Evolutionary conservation across 2,329 filamentous ascomycete genomes (phyloP).

Genomic region (Aureobasidium sp.): DNA sequence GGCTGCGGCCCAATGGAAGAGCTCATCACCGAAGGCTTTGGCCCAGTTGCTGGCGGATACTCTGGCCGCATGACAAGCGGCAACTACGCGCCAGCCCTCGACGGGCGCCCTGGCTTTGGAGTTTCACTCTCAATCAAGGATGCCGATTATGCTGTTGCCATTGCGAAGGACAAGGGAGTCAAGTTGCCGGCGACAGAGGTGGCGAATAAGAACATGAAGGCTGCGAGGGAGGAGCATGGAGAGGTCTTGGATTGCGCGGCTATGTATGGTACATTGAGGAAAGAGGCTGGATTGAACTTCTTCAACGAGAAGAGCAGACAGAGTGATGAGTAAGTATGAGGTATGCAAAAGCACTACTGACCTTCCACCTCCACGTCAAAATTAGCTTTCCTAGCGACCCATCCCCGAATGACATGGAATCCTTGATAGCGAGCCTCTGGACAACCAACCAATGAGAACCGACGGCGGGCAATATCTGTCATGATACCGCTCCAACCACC

Average conservation of each 20-base stretch:
- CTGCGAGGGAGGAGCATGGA: slow-evolving; percentile 13
- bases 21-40: slow-evolving; percentile 39
- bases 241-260: slow-evolving; percentile 8
- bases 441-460: too few relatives aligned
- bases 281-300: slow-evolving; percentile 11
- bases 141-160: slow-evolving; percentile 17
- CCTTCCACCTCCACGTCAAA: too few relatives aligned
- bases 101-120: slow-evolving; percentile 18
- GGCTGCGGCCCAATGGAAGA: slow-evolving; percentile 37
- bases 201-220: slow-evolving; percentile 15
- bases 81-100: slow-evolving; percentile 34
- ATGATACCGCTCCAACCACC: not conserved
- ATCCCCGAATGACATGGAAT: too few relatives aligned
- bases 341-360: not conserved
- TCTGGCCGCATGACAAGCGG: slow-evolving; percentile 39
- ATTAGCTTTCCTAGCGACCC: too few relatives aligned
- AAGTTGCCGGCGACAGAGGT: slow-evolving; percentile 16
- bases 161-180: slow-evolving; percentile 11
- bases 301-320: slow-evolving; percentile 16
- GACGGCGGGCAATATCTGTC: too few relatives aligned
- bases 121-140: slow-evolving; percentile 19
- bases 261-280: slow-evolving; percentile 14
- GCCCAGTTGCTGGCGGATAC: slow-evolving; percentile 36
- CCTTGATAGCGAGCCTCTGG: too few relatives aligned
- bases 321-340: slow-evolving; percentile 7